Evolutionary conservation across 805 yeast genomes (phyloP).

Genomic region (Saccharomycopsis babjevae): DNA sequence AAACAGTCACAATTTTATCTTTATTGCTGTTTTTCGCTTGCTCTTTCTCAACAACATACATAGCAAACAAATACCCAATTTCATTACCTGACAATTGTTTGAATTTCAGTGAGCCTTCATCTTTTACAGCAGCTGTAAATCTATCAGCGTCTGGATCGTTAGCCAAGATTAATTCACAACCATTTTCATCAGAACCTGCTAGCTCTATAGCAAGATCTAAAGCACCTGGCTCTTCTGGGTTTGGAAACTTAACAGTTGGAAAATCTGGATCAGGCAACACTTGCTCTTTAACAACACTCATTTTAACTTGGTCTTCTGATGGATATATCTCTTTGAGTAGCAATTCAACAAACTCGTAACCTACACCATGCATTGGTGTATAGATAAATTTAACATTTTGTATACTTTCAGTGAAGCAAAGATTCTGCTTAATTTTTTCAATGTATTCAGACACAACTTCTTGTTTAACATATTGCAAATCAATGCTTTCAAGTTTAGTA

Average conservation of each 20-base stretch:
- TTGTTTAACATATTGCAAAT: slow-evolving; percentile 32
- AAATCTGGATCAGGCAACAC: slow-evolving; percentile 73
- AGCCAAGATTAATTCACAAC: slow-evolving; percentile 55
- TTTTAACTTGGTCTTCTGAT: slow-evolving; percentile 15
- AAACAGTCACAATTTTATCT: slow-evolving; percentile 36
- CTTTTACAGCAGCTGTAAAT: slow-evolving; percentile 67
- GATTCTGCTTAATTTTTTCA: slow-evolving; percentile 20
- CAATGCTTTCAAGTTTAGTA: slow-evolving; percentile 13
- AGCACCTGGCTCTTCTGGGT: slow-evolving; percentile 95
- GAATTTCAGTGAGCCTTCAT: slow-evolving; percentile 39
- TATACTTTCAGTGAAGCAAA: neutral
- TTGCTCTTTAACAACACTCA: slow-evolving; percentile 50
- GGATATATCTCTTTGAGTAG: slow-evolving; percentile 8
- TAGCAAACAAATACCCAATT: slow-evolving; percentile 77
- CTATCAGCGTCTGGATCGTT: slow-evolving; percentile 98
- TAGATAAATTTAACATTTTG: slow-evolving; percentile 50
- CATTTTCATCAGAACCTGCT: slow-evolving; percentile 38
- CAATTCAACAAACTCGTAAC: slow-evolving; percentile 37
- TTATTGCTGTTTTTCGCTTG: slow-evolving; percentile 21
- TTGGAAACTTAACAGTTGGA: slow-evolving; percentile 81
- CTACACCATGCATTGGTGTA: slow-evolving; percentile 97
- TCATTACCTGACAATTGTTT: slow-evolving; percentile 84
- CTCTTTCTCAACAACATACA: slow-evolving; percentile 37
- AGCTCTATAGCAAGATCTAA: slow-evolving; percentile 53
- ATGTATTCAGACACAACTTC: slow-evolving; percentile 36